Evolutionary conservation across 805 yeast species (phyloP).

Genomic region (Metschnikowia continentalis): DNA sequence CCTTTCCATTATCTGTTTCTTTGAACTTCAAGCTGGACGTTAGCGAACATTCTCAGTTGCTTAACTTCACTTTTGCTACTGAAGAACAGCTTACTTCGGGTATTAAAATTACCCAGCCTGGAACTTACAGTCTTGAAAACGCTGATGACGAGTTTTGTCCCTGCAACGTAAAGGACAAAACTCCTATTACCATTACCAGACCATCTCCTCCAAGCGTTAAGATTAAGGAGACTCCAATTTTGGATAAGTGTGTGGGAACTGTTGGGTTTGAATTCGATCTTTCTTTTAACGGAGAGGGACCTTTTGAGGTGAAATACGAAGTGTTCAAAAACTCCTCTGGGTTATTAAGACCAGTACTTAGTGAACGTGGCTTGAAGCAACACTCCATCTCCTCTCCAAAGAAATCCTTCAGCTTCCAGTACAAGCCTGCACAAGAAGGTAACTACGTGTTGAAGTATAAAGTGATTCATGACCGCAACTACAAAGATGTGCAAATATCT

Average conservation of each 20-base stretch:
- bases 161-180: constrained; percentile 33
- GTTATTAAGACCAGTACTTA: constrained; percentile 27
- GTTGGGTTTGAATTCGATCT: constrained; percentile 73
- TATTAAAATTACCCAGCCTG: constrained; percentile 50
- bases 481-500: constrained; percentile 19
- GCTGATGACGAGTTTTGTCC: constrained; percentile 62
- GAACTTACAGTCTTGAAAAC: constrained; percentile 54
- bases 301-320: constrained; percentile 64
- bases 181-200: constrained; percentile 28
- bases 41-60: constrained; percentile 19
- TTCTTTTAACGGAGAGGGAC: constrained; percentile 70
- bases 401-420: constrained; percentile 41
- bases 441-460: constrained; percentile 70
- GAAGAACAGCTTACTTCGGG: constrained; percentile 27
- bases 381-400: constrained; percentile 19
- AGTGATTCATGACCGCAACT: constrained; percentile 53
- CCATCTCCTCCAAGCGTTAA: constrained; percentile 34
- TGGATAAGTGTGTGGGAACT: constrained; percentile 89
- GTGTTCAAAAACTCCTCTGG: constrained; percentile 47
- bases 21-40: constrained; percentile 29
- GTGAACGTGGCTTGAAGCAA: constrained; percentile 25
- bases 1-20: constrained; percentile 31
- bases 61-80: constrained; percentile 24
- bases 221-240: constrained; percentile 54
- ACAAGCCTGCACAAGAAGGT: constrained; percentile 79